Conservation (phyloP, 208 protist species). For the Leishmania aethiopica region DNA sequence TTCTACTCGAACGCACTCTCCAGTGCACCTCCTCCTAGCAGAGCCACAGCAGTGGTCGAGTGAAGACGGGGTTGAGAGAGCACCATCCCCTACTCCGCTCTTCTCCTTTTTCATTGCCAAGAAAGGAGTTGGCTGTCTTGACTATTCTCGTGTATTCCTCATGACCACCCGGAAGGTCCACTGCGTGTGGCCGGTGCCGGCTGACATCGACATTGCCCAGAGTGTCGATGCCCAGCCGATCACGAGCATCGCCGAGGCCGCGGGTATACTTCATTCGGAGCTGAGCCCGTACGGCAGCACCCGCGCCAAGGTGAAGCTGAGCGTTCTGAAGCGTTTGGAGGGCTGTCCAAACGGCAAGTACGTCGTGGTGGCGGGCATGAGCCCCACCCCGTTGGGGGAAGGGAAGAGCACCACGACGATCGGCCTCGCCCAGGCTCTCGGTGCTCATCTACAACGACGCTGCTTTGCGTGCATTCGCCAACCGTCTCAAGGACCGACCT, state of each 20-base stretch:
- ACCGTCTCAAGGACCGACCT: slow-evolving; percentile 97
- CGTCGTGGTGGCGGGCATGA: slow-evolving; percentile 96
- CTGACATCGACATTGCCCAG: slow-evolving; percentile 96
- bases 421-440: slow-evolving; percentile 96
- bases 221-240: slow-evolving; percentile 83
- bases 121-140: slow-evolving; percentile 14
- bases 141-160: slow-evolving; percentile 17
- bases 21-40: neutral
- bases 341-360: slow-evolving; percentile 92
- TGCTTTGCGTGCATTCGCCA: slow-evolving; percentile 97
- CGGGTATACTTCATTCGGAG: slow-evolving; percentile 89
- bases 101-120: neutral
- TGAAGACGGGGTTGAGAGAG: neutral
- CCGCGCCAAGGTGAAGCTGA: slow-evolving; percentile 91
- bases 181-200: slow-evolving; percentile 82
- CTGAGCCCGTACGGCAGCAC: slow-evolving; percentile 93
- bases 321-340: slow-evolving; percentile 88
- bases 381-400: slow-evolving; percentile 94
- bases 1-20: neutral
- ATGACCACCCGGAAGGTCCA: slow-evolving; percentile 63
- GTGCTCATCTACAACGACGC: slow-evolving; percentile 94
- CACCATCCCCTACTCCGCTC: neutral
- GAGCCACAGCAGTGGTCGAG: neutral
- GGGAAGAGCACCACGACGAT: slow-evolving; percentile 98
- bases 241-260: slow-evolving; percentile 59